phyloP scores from a whole-genome alignment of 2,329 filamentous ascomycete genomes.

The Ophiocordyceps camponoti-saundersi region DNA sequence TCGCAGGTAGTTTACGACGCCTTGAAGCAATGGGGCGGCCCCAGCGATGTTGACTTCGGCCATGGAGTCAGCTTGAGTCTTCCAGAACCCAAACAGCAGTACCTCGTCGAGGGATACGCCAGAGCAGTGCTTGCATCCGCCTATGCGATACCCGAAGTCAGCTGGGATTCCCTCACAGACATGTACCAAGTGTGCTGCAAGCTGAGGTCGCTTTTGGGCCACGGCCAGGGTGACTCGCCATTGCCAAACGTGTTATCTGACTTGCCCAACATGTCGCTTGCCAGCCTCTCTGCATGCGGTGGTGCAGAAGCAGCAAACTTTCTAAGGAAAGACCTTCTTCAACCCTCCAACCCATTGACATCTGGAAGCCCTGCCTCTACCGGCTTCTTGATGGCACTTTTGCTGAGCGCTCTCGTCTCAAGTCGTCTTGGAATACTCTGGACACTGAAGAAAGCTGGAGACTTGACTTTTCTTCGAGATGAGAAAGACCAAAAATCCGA shows the following conservation, averaged over 20 bases:
- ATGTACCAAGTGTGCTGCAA: conserved; percentile 44
- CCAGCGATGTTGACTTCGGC: conserved; percentile 51
- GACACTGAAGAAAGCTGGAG: conserved; percentile 36
- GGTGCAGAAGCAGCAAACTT: conserved; percentile 11
- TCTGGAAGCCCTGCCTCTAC: conserved; percentile 37
- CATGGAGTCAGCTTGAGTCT: conserved; percentile 39
- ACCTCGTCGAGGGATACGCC: conserved; percentile 47
- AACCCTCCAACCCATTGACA: conserved; percentile 47
- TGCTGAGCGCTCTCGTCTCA: conserved; percentile 42
- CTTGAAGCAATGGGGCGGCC: conserved; percentile 58
- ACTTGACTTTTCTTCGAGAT: conserved; percentile 47
- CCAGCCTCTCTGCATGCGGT: conserved; percentile 7
- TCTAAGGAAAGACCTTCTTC: conserved; percentile 30
- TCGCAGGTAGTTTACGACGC: conserved; percentile 47
- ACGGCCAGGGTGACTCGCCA: conserved; percentile 36
- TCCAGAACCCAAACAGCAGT: conserved; percentile 39
- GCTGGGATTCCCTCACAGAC: conserved; percentile 37
- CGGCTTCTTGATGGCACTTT: conserved; percentile 43
- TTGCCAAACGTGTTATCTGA: conserved; percentile 29
- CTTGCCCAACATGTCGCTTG: conserved; percentile 20
- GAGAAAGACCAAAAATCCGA: conserved; percentile 46
- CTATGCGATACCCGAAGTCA: conserved; percentile 47
- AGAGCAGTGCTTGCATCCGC: conserved; percentile 50
- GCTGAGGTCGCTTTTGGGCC: conserved; percentile 36
- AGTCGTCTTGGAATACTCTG: conserved; percentile 31